These are phyloP conservation scores for Rhynchospora breviuscula DNA, from an alignment of 176 grass and related monocot species.

Conservation along the genomic window DNA sequence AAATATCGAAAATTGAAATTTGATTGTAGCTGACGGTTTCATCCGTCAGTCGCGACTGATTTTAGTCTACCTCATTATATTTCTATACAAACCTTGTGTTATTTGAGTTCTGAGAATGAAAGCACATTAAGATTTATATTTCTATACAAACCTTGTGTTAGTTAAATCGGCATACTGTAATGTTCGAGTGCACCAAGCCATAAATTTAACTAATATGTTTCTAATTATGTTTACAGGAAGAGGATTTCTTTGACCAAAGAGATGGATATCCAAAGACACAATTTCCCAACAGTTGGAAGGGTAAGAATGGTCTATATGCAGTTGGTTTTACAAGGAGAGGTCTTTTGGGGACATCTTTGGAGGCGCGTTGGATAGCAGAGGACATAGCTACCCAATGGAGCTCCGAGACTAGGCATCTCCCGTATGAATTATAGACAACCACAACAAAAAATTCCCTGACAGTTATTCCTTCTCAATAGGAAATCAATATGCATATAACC, in stretches of 20 bases:
- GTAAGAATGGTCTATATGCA: slow-evolving; percentile 61
- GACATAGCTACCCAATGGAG: slow-evolving; percentile 59
- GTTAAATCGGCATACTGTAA: background rate
- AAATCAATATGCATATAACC: slow-evolving; percentile 11
- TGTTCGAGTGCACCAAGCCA: background rate
- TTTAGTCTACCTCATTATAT: no score
- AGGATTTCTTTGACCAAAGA: slow-evolving; percentile 49
- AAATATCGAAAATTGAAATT: no score
- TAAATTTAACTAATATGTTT: background rate
- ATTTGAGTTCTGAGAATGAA: background rate
- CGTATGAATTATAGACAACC: slow-evolving; percentile 15
- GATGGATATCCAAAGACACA: slow-evolving; percentile 54
- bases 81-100: no score
- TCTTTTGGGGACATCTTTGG: slow-evolving; percentile 64
- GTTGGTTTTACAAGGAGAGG: slow-evolving; percentile 59
- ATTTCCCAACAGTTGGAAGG: slow-evolving; percentile 74
- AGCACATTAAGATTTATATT: background rate
- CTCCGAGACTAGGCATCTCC: slow-evolving; percentile 18
- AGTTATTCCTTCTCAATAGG: background rate
- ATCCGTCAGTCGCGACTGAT: no score
- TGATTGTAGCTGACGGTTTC: no score
- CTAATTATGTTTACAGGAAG: slow-evolving; percentile 28
- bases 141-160: no score
- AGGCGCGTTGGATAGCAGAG: slow-evolving; percentile 44
- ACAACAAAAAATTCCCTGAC: background rate